Conservation (phyloP, 371 early-diverging fungal genomes). For the Umbelopsis sp. region DNA sequence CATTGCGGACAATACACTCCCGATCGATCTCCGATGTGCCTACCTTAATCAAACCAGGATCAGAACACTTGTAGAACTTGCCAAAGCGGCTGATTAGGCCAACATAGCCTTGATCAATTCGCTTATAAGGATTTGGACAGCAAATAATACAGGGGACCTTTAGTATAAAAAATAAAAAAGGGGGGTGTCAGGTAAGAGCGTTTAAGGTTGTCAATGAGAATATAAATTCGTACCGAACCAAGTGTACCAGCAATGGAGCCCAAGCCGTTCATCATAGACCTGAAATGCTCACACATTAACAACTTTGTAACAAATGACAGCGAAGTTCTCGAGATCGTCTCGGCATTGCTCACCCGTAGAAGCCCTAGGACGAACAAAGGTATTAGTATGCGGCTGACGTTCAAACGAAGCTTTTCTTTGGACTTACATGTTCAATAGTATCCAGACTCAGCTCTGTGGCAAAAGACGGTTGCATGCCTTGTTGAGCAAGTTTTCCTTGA, state of each 20-base stretch:
- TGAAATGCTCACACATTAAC: conserved; percentile 19
- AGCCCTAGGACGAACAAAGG: neutral
- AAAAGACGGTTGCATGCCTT: conserved; percentile 35
- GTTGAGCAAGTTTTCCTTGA: conserved; percentile 22
- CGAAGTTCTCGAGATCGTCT: neutral
- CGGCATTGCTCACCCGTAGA: neutral
- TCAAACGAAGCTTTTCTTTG: neutral
- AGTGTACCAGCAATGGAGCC: conserved; percentile 47
- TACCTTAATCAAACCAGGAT: conserved; percentile 85
- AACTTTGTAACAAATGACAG: conserved; percentile 1
- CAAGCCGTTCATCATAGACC: conserved; percentile 54
- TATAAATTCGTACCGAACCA: conserved; percentile 41
- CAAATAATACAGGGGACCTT: conserved; percentile 50
- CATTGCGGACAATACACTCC: neutral
- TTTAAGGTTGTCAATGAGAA: neutral
- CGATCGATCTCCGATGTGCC: conserved; percentile 31
- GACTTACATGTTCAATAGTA: conserved; percentile 37
- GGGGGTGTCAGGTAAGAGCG: neutral
- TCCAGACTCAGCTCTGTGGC: conserved; percentile 35
- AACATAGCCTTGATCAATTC: conserved; percentile 71
- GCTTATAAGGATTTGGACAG: conserved; percentile 80
- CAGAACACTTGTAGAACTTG: conserved; percentile 84
- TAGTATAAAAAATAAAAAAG: neutral
- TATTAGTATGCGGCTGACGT: neutral
- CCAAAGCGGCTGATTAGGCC: conserved; percentile 84